Evolutionary conservation across 345 rosid genomes (phyloP).

Genomic region (Raphanus raphanistrum): DNA sequence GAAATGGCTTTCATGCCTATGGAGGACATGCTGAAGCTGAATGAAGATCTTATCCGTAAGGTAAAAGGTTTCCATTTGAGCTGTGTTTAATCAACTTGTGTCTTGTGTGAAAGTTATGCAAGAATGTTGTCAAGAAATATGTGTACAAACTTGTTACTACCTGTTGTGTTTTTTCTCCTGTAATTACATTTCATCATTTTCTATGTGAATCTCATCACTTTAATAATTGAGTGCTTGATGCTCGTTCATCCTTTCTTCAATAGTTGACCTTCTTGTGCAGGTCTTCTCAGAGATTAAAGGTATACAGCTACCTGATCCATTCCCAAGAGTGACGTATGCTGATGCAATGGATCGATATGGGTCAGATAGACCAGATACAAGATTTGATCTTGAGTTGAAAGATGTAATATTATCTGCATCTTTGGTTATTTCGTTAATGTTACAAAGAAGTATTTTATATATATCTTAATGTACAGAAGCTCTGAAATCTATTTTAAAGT

Average conservation of each 20-base stretch:
- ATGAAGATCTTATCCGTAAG: slow-evolving; percentile 90
- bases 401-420: slow-evolving; percentile 55
- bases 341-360: slow-evolving; percentile 89
- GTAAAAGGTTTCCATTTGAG: slow-evolving; percentile 41
- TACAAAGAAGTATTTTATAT: not conserved
- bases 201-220: slow-evolving; percentile 9
- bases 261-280: slow-evolving; percentile 45
- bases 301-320: slow-evolving; percentile 72
- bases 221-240: not conserved
- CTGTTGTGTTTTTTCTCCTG: slow-evolving; percentile 7
- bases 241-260: not conserved
- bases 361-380: slow-evolving; percentile 90
- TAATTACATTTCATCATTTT: not conserved
- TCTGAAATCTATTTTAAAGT: not conserved
- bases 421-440: slow-evolving; percentile 5
- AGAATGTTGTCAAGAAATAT: slow-evolving; percentile 1
- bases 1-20: slow-evolving; percentile 88
- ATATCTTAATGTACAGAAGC: not conserved
- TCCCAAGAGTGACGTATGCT: slow-evolving; percentile 87
- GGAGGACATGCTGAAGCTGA: slow-evolving; percentile 86
- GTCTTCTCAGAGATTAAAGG: slow-evolving; percentile 85
- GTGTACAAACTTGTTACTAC: not conserved
- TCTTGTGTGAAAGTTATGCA: slow-evolving; percentile 4
- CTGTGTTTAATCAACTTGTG: not conserved
- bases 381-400: slow-evolving; percentile 91